Evolutionary conservation across 169 alveolate genomes (phyloP).

Genomic region (Cardiosporidium cionae): DNA sequence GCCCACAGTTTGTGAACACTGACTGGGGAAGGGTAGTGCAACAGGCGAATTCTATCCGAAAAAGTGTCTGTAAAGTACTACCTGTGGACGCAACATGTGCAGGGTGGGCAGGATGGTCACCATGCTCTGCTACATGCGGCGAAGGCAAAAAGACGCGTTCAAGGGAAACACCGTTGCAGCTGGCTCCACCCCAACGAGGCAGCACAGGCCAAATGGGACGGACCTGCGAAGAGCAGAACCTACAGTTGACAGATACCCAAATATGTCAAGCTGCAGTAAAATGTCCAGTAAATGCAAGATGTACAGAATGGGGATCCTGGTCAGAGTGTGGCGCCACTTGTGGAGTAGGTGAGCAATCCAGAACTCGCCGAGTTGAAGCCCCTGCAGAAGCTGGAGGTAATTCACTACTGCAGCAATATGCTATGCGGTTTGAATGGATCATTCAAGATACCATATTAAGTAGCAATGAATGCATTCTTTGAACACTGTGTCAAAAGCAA

Average conservation of each 20-base stretch:
- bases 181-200: slow-evolving; percentile 13
- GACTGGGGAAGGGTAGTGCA: slow-evolving; percentile 2
- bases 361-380: no score
- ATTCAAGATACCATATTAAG: no score
- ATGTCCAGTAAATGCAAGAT: background rate
- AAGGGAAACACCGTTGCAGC: slow-evolving; percentile 6
- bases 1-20: slow-evolving; percentile 9
- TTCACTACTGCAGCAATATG: no score
- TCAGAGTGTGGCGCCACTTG: background rate
- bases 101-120: slow-evolving; percentile 41
- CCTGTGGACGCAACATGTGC: slow-evolving; percentile 36
- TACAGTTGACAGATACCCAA: background rate
- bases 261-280: background rate
- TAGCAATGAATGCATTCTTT: no score
- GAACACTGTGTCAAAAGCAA: no score
- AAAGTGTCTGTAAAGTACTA: slow-evolving; percentile 19
- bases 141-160: slow-evolving; percentile 24
- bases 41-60: background rate
- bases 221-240: slow-evolving; percentile 11
- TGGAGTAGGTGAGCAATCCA: background rate
- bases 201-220: slow-evolving; percentile 19
- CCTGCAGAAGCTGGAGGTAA: no score
- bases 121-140: slow-evolving; percentile 44
- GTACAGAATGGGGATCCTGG: background rate
- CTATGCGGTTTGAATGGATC: no score